Base-by-base conservation (phyloP, 2,329 filamentous ascomycete genomes). In the Colletotrichum noveboracense region DNA sequence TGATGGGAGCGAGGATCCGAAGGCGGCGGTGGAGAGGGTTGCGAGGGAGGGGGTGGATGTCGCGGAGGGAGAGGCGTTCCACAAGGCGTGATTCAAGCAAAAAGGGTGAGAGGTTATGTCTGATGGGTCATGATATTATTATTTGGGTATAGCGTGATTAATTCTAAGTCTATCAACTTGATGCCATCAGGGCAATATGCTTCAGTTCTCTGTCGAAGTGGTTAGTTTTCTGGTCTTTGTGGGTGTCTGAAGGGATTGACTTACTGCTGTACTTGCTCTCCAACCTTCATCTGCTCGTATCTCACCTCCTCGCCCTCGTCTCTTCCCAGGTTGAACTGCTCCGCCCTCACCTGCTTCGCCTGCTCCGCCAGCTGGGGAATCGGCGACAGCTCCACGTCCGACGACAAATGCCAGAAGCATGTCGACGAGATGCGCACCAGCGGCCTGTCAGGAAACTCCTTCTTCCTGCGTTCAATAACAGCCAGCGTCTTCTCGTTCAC, bases 341-440 rank as follows among this genome's bases (percentile, higher is more conserved):
- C 84, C 4, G 83, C 85, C 48, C 89, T 83, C 4, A 91, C 82
- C 56, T 80, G 79, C 65, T 79, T 82, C 7, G 90, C 90, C 77
- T 83, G 83, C 58, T 87, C 86, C 1, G 82, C 86, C 48, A 91
- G 84, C 68, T 81, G 81, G 1, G 88, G 87, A 56, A 92, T 85
- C 3, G 91, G 91, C 5, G 79, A 82, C 8, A 92, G 82, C 71
- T 92, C 89, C 72, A 88, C 88, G 78, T 92, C 91, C 21, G 89
- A 91, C 56, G 86, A 87, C 30, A 92, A 83, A 69, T 92, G 91
- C 88, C 89, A 92, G 84, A 92, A 92, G 72, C 92, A 86, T 5
- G 91, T 92, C 65, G 89, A 91, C 43, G 89, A 91, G 80, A 92
- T 92, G 65, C 91, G 86, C 18, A 92, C 81, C 4, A 89, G 85